Base-by-base conservation (phyloP, 768 basidiomycete genomes). In the Zangia roseola region DNA sequence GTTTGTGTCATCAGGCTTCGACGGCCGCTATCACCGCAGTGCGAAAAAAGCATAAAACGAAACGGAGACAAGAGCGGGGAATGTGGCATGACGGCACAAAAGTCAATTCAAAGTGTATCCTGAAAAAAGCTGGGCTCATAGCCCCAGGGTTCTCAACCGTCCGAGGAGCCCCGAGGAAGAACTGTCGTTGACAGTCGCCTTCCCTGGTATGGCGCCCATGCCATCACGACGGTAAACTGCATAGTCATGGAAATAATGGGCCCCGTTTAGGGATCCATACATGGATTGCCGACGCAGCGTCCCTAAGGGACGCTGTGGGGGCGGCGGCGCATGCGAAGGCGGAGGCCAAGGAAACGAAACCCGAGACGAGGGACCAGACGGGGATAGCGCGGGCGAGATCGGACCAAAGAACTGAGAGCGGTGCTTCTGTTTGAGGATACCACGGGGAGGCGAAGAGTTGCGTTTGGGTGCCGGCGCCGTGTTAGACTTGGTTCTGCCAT, bases 351-450 rank as follows among this genome's bases (percentile, higher is more conserved):
- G 31, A 6, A 31, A 31, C 31, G 14, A 13, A 31, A 13, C 6
- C 30, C 30, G 30, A 31, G 30, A 31, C n/a, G 23, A 10, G 13
- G 38, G 23, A 13, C 23, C n/a, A 16, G 57, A 45, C 2, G 72
- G 64, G 12, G 70, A 68, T 5, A 71, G 70, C 5, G 75, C 1
- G 73, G 68, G 1, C 10, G 71, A 37, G 12, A 65, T 60, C 10
- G 60, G 51, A 6, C 10, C 36, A 8, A 57, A 34, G 26, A 26
- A 20, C n/a, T 51, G 54, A 0, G 61, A 57, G 31, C 62, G 72
- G 13, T 56, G 55, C 14, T 49, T 55, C 43, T 35, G 56, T 43
- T 44, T 48, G 38, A 8, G 47, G 5, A 19, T 16, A 4, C 46
- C 6, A 34, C 57, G 50, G 52, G 63, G 24, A n/a, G 59, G 35